Conservation (phyloP, 1,139 yeast genomes). For the Protomyces pachydermus region DNA sequence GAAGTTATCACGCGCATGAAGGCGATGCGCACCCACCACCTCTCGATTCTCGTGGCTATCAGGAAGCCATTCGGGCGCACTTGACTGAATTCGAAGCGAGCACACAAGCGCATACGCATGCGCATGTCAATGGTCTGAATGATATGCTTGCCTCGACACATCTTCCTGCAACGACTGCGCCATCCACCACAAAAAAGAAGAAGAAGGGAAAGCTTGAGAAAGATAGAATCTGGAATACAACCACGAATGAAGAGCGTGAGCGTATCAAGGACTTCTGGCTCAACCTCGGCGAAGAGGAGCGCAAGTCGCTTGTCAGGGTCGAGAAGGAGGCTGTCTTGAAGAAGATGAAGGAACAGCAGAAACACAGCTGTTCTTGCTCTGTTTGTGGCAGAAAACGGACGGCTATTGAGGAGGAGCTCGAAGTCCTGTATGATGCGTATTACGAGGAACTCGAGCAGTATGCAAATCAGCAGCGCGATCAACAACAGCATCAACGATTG, state of each 20-base stretch:
- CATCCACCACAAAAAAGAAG: slow-evolving; percentile 36
- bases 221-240: slow-evolving; percentile 56
- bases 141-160: neutral
- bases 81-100: slow-evolving; percentile 17
- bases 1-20: no score
- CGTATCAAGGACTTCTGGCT: slow-evolving; percentile 67
- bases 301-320: slow-evolving; percentile 58
- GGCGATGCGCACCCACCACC: neutral
- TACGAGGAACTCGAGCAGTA: slow-evolving; percentile 42
- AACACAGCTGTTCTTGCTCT: slow-evolving; percentile 61
- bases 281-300: slow-evolving; percentile 55
- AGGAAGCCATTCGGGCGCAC: slow-evolving; percentile 22
- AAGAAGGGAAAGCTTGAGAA: slow-evolving; percentile 40
- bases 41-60: slow-evolving; percentile 13
- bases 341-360: slow-evolving; percentile 57
- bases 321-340: slow-evolving; percentile 68
- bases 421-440: slow-evolving; percentile 60
- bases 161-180: neutral
- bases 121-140: neutral
- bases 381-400: slow-evolving; percentile 70
- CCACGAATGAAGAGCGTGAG: slow-evolving; percentile 55
- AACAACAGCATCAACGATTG: slow-evolving; percentile 27
- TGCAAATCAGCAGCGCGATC: slow-evolving; percentile 35
- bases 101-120: neutral
- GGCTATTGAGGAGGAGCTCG: slow-evolving; percentile 74